Base-by-base conservation (phyloP, 1,139 yeast species). In the Zygosaccharomyces pseudobailii region DNA sequence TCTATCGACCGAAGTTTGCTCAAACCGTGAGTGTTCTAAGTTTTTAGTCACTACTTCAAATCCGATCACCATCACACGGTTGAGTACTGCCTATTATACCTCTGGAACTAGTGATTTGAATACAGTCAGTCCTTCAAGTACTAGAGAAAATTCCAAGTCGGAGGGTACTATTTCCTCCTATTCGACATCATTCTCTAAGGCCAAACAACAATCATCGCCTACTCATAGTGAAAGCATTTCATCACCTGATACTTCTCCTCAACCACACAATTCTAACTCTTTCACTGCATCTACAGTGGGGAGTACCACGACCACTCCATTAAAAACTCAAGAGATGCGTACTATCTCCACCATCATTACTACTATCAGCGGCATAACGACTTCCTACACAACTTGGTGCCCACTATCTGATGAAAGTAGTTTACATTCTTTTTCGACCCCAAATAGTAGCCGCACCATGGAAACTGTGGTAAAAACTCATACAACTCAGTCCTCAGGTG, bases 351-450 rank as follows among this genome's bases (percentile, higher is more conserved):
- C 62, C 1, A 71, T 73, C 47, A 72, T 78, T 49, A 65, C 68
- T 41, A 74, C 79, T 38, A 67, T 68, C 35, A 58, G 68, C 42
- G 79, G 76, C 47, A 68, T 67, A 36, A 67, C 62, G 47, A 76
- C 80, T 39, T 61, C 62, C 37, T 74, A 72, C 71, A 74, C 80
- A 55, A 76, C 82, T 46, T 66, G 71, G 64, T 76, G 80, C 53
- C 79, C 78, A 50, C 33, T 55, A 20, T 43, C 54, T 6, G 17
- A 13, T 13, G 17, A 13, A 13, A 13, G 17, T 13, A 13, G 17
- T 13, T 13, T 13, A 13, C 17, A 13, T 13, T 13, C 17, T 13
- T 13, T 13, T 13, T 13, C 17, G 17, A 13, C 17, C 17, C 17
- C 17, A 13, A 13, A 13, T 13, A 13, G 17, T 13, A 13, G 17